Base-by-base conservation (phyloP, 139 green algal species). In the Ostreobium quekettii region DNA sequence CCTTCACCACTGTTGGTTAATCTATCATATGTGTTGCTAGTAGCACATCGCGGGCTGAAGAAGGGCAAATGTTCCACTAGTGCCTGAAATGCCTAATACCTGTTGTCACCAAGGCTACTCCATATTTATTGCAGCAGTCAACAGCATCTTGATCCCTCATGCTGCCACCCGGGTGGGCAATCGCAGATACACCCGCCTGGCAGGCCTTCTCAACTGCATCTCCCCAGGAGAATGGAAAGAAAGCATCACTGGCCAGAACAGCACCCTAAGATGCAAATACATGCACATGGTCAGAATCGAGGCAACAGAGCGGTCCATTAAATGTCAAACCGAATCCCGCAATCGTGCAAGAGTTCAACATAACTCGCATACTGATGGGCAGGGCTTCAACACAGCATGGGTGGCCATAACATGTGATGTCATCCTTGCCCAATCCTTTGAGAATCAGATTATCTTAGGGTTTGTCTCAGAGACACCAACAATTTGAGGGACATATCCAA, bases 101-200 rank as follows among this genome's bases (percentile, higher is more conserved):
- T 0, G 93, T 99, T 46, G 87, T 94, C 19, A 99, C 48, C 46
- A 99, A 83, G 32, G 83, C 89, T 28, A 98, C 94, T 22, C 87
- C 89, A 67, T 99, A 99, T 83, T 99, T 95, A 82, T 99, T 94
- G 84, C 93, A 99, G 78, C 87, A 96, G 60, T 96, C 93, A 7
- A 66, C 59, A 0, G 67, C 53, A 64, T 97, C 93, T 68, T 89
- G 71, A 75, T 99, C 95, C 2, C 95, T 78, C 72, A 99, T 79
- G 58, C 74, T 89, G 67, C 95, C 95, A 15, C 95, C 94, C 1
- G 95, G 95, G 76, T 99, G 95, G 38, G 85, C 95, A 61, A 99
- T 99, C 15, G 90, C 90, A 1, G 72, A 74, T 4, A 99, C 90
- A 37, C 95, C 95, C 2, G 92, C 90, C 78, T 95, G 67, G 86